Evolutionary conservation across 2,329 filamentous ascomycete genomes (phyloP).

Genomic region (Aspergillus cejpii): DNA sequence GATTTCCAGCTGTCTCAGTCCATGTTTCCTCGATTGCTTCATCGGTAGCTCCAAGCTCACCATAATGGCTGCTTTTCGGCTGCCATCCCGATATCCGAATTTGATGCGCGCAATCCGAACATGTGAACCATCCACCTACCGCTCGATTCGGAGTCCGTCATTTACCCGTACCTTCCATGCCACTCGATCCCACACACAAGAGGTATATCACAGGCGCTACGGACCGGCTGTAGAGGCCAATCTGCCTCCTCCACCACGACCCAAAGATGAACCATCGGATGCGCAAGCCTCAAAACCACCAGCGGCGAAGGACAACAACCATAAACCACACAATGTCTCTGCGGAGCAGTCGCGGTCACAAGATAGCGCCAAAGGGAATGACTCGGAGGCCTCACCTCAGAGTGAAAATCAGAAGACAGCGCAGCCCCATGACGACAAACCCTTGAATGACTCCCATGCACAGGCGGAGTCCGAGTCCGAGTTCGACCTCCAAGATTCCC

Average conservation of each 20-base stretch:
- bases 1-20: constrained; percentile 1
- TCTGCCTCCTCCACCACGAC: constrained; percentile 33
- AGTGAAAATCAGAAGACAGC: constrained; percentile 12
- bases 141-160: constrained; percentile 37
- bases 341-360: constrained; percentile 12
- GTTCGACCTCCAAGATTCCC: constrained; percentile 12
- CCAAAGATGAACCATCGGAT: constrained; percentile 21
- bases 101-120: constrained; percentile 53
- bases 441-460: constrained; percentile 16
- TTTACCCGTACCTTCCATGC: constrained; percentile 32
- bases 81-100: constrained; percentile 64
- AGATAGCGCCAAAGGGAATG: constrained; percentile 6
- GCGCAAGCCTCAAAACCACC: constrained; percentile 11
- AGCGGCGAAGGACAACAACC: constrained; percentile 9
- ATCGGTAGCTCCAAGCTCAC: constrained; percentile 7
- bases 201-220: constrained; percentile 42
- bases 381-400: constrained; percentile 10
- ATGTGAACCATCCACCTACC: constrained; percentile 42
- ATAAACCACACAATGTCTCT: constrained; percentile 6
- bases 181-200: constrained; percentile 31
- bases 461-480: constrained; percentile 18
- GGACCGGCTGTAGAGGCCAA: constrained; percentile 41
- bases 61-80: constrained; percentile 55
- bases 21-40: constrained; percentile 7
- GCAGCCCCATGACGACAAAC: constrained; percentile 11